Evolutionary conservation across 2,329 filamentous ascomycete species (phyloP).

Genomic region (Emydomyces testavorans): DNA sequence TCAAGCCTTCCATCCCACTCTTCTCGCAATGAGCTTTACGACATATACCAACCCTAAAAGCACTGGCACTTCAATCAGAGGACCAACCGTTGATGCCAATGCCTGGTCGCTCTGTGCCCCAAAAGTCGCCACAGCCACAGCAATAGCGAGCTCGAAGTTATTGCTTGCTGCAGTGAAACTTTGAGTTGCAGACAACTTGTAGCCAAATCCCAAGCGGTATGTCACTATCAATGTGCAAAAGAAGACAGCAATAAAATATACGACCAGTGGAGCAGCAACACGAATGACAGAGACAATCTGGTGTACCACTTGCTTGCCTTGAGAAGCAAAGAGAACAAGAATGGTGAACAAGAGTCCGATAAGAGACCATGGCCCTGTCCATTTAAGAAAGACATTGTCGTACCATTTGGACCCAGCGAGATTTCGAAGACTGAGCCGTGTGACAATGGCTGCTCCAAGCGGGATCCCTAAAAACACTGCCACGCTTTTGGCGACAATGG

Average conservation of each 20-base stretch:
- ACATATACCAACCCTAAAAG: constrained; percentile 66
- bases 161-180: constrained; percentile 86
- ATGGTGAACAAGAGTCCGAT: constrained; percentile 82
- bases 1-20: constrained; percentile 23
- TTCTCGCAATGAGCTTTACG: constrained; percentile 42
- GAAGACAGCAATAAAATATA: constrained; percentile 73
- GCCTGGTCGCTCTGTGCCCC: constrained; percentile 69
- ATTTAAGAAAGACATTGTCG: constrained; percentile 56
- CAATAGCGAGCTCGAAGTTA: constrained; percentile 86
- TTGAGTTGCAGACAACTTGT: constrained; percentile 59
- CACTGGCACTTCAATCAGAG: constrained; percentile 77
- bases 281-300: constrained; percentile 75
- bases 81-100: constrained; percentile 70
- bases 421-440: constrained; percentile 51
- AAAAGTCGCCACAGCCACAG: constrained; percentile 71
- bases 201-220: constrained; percentile 59
- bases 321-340: constrained; percentile 70
- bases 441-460: constrained; percentile 65
- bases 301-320: constrained; percentile 63
- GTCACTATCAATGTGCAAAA: constrained; percentile 53
- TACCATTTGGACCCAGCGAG: constrained; percentile 51
- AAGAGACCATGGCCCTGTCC: constrained; percentile 60
- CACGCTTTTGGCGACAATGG: constrained; percentile 63
- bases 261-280: constrained; percentile 66
- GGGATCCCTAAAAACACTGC: constrained; percentile 79